Evolutionary conservation across 441 rosid species (phyloP), one percentile per base, ranked within the genome.

Genomic region (Euphorbia schlechtendalii): DNA sequence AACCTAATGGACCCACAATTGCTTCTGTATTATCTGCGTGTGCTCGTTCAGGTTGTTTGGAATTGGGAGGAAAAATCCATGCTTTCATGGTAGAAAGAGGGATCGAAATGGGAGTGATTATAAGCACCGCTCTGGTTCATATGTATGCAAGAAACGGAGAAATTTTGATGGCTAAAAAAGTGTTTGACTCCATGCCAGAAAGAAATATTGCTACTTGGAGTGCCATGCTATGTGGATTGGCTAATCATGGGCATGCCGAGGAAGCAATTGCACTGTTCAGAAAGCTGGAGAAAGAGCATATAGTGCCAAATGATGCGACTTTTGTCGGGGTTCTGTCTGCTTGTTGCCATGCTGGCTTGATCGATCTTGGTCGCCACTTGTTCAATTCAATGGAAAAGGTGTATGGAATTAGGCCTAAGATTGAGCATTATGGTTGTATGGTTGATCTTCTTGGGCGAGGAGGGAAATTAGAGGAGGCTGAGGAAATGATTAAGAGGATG

Each of bases 371-470:
- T 62, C 27, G 17, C 18, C 22, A 20, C 18, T 28, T 62, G n/a
- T 62, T 62, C 18, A 4, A 48, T 27, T 62, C 41, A 13, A 62
- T 61, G 65, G 34, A 62, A 54, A 25, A 62, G 28, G 40, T 27
- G 17, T 46, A 62, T n/a, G 56, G 66, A 13, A 62, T 62, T 62
- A 24, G 28, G 17, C 56, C 43, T n/a, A 62, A 48, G 66, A 62
- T 62, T 62, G 56, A 62, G 53, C 66, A 62, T 62, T 62, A 46
- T 28, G 56, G 66, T 1, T 48, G 66, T 40, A 46, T 62, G 66
- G 64, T 62, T 38, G 66, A 62, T 30, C 56, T 62, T 46, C 66
- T 62, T 14, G 53, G 66, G 27, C 43, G 28, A 48, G 66, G 56
- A 28, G 66, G 66, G 21, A 62, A 46, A 12, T 9, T 62, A 48